Base-by-base conservation (phyloP, 2,329 filamentous ascomycete species). In the Plenodomus lindquistii region DNA sequence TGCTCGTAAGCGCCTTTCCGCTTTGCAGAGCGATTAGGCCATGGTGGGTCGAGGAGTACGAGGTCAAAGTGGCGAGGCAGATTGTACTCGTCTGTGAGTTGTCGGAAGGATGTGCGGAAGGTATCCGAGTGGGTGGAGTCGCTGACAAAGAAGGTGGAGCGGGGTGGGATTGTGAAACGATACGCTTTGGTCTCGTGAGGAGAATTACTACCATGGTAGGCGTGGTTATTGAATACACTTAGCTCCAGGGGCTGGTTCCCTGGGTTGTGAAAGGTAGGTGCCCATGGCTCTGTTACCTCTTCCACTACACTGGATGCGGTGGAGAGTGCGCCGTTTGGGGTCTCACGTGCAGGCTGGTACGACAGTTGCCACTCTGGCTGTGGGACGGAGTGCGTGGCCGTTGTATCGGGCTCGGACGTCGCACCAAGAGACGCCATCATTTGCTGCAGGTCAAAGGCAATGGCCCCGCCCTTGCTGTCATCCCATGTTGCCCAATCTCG, bases 11-110 rank as follows among this genome's bases (percentile, higher is more conserved):
- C 72, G 74, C 71, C 77, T 60, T 82, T 85, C 34, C 87, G 79
- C 57, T 81, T 81, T 13, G 84, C 89, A 5, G 88, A 92, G 38
- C 85, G 81, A 64, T 91, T 93, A 0, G 89, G 88, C 89, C 89
- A 93, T 1, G 89, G 89, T 2, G 89, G 89, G 64, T 93, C 89
- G 17, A 92, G 74, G 7, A 91, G 68, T 31, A 92, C 77, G 37
- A 92, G 75, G 55, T 88, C 76, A 68, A 93, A 91, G 6, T 67
- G 61, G 17, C 75, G 52, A 66, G 70, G 55, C 79, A 79, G 55
- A 67, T 77, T 60, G 21, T 71, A 55, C 21, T 71, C 58, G n/a
- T 67, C 57, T 7, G 74, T 69, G 40, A 73, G 57, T 18, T 59
- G 43, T 19, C 68, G 62, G 21, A 77, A 63, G n/a, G 69, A 63